Evolutionary conservation across 495 filamentous ascomycete genomes (phyloP), one percentile per base, ranked within the genome.

Genomic region (Coniosporium apollinis): DNA sequence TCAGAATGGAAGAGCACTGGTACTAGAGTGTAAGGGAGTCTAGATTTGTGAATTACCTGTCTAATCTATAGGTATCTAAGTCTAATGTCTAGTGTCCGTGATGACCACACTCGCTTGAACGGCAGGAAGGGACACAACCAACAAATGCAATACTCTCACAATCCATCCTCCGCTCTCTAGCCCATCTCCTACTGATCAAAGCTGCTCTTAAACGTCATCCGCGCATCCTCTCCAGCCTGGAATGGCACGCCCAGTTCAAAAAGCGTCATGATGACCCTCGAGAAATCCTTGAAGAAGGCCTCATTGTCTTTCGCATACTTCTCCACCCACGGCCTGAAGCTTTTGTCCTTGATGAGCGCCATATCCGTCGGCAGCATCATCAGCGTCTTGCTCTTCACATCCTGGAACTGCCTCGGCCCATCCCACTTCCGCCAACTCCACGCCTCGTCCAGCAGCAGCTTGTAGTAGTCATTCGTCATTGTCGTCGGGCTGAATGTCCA

Each of bases 351-450:
- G 56, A 89, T 57, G 32, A 97, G 59, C 22, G 74, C 82, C 60
- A 91, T 74, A 52, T 97, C 89, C 38, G 83, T 75, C 38, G 89
- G 89, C 49, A 97, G 63, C 89, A 97, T 97, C 89, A 97, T 97
- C 46, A 97, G 62, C 31, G 68, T 69, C 67, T 84, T 81, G 46
- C 74, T 84, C 51, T 60, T 66, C 59, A 76, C 74, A 62, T 97
- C 89, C 58, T 85, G 70, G 57, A 70, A 86, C 68, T 92, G 69
- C 50, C 66, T 66, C 22, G 85, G 84, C 14, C 89, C 89, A 52
- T 87, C 73, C 89, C 89, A 96, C 74, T 93, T 93, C 62, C 71
- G 74, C 63, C 67, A 76, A 47, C 67, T 58, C 89, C 89, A 97
- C 67, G 91, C 91, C 74, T 94, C 84, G 15, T 82, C 72, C 24